Evolutionary conservation across 768 basidiomycete genomes (phyloP), one percentile per base, ranked within the genome.

Genomic region (Boletus sp.): DNA sequence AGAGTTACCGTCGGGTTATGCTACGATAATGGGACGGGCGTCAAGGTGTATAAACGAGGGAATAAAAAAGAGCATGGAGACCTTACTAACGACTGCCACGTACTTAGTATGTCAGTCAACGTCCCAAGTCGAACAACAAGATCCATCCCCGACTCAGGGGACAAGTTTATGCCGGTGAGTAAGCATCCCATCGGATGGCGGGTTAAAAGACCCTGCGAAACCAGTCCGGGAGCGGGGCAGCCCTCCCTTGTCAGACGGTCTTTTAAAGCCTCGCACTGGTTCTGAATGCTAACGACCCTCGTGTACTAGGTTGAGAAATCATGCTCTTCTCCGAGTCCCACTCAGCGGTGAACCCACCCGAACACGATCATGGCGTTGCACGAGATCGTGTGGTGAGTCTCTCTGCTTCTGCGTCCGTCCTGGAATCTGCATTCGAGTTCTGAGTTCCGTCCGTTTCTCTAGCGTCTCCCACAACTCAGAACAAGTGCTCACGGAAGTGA

Each of bases 311-410:
- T 19, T 8, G 30, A 30, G 7, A 25, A 33, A 40, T 4, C n/a
- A 51, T 47, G 60, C 17, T 19, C 25, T 50, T 57, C 39, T 42
- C 51, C 7, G 21, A 23, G 51, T 35, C 21, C 19, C 32, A 13
- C 40, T 33, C 52, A 3, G 47, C 30, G 30, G 3, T 29, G 32
- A 48, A n/a, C 35, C 21, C 19, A 17, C 21, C 27, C 14, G 45
- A 27, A 19, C 17, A 42, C 1, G 17, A 30, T 13, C 38, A 7
- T 7, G 9, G 32, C 25, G 23, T 23, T 47, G n/a, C 6, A 35
- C 60, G 23, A 29, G 55, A 53, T 44, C 38, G 27, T 19, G 19
- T 9, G n/a, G 65, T 67, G 45, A 56, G 64, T 57, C 34, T 34
- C 3, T 51, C 19, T 43, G 11, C 19, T 38, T 35, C 19, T 14